Evolutionary conservation across 768 basidiomycete species (phyloP).

Genomic region (Boletus rex-veris): DNA sequence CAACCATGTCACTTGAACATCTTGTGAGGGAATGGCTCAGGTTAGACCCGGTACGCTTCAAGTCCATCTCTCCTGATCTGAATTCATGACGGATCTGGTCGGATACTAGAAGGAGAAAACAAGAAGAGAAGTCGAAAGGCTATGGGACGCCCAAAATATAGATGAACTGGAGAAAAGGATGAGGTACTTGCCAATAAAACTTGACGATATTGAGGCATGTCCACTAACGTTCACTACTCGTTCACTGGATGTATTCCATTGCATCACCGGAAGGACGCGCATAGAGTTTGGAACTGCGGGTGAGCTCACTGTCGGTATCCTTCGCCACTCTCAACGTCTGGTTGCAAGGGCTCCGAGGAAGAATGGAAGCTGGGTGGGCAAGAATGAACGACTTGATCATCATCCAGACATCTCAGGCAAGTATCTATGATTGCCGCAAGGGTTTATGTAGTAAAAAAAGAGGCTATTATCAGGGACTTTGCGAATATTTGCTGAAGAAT

Average conservation of each 20-base stretch:
- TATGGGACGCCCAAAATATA: constrained; percentile 30
- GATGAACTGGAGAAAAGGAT: constrained; percentile 41
- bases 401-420: constrained; percentile 77
- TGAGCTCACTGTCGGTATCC: constrained; percentile 24
- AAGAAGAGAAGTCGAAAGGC: constrained; percentile 32
- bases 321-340: not conserved
- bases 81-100: not conserved
- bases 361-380: constrained; percentile 89
- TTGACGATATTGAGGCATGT: not conserved
- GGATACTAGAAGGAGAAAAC: constrained; percentile 37
- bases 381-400: constrained; percentile 87
- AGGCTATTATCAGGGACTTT: constrained; percentile 55
- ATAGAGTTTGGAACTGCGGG: constrained; percentile 91
- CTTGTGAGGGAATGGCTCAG: constrained; percentile 52
- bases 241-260: not conserved
- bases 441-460: not conserved
- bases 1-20: constrained; percentile 30
- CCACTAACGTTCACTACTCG: not conserved
- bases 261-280: constrained; percentile 43
- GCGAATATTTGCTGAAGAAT: constrained; percentile 59
- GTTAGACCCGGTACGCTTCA: constrained; percentile 40
- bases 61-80: not conserved
- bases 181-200: constrained; percentile 28
- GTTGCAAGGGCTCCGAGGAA: constrained; percentile 62
- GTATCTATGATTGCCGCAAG: not conserved